These are phyloP conservation scores for Phytophthora citricola DNA, from an alignment of 352 stramenopile species.

Conservation along the genomic window DNA sequence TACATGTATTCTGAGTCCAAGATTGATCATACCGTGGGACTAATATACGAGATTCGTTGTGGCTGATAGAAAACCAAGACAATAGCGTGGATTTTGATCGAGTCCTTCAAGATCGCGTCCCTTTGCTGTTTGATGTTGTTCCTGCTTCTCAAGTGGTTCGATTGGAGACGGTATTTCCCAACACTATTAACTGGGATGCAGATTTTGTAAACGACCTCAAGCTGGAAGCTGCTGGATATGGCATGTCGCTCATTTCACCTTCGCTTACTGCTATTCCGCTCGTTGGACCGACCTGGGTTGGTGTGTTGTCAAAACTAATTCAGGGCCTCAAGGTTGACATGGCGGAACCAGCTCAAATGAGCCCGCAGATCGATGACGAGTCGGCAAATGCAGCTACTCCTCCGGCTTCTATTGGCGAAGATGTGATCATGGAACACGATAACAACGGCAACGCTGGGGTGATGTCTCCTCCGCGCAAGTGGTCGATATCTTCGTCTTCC, in stretches of 20 bases:
- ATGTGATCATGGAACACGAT: slow-evolving; percentile 21
- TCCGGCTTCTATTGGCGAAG: background rate
- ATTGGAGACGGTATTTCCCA: slow-evolving; percentile 48
- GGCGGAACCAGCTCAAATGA: slow-evolving; percentile 10
- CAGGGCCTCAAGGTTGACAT: slow-evolving; percentile 51
- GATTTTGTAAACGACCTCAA: slow-evolving; percentile 61
- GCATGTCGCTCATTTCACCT: slow-evolving; percentile 59
- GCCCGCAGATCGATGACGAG: background rate
- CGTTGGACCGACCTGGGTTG: slow-evolving; percentile 57
- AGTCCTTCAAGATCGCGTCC: slow-evolving; percentile 41
- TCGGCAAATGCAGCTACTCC: background rate
- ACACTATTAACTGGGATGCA: slow-evolving; percentile 43
- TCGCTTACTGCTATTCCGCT: slow-evolving; percentile 25
- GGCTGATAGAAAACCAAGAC: slow-evolving; percentile 34
- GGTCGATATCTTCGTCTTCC: slow-evolving; percentile 29
- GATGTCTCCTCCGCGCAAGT: slow-evolving; percentile 13
- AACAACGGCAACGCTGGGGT: background rate
- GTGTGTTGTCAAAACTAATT: slow-evolving; percentile 62
- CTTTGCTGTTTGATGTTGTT: slow-evolving; percentile 54
- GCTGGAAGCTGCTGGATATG: slow-evolving; percentile 58
- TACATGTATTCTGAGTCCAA: slow-evolving; percentile 11
- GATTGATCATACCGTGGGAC: background rate
- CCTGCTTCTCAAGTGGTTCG: slow-evolving; percentile 37
- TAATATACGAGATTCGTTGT: slow-evolving; percentile 1
- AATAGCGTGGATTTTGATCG: slow-evolving; percentile 50